Evolutionary conservation across 2,329 filamentous ascomycete genomes (phyloP).

Genomic region (Hymenoscyphus fructigenus): DNA sequence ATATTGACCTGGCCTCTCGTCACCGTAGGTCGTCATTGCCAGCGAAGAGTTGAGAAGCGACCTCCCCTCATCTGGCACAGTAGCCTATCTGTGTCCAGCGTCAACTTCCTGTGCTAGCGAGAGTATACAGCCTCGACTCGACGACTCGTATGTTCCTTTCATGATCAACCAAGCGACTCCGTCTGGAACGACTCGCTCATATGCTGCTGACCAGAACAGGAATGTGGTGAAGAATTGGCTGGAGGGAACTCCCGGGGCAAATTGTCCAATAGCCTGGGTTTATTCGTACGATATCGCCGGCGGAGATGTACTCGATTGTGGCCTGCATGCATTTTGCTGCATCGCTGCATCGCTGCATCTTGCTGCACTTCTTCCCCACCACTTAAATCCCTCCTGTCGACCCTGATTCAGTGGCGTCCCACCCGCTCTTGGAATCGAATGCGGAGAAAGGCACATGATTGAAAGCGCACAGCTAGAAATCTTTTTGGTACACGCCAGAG

Average conservation of each 20-base stretch:
- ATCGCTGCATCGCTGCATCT: background rate
- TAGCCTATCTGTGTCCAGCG: background rate
- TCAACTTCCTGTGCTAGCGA: too few species aligned
- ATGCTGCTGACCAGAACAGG: background rate
- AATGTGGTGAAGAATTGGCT: constrained; percentile 4
- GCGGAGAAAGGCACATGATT: constrained; percentile 4
- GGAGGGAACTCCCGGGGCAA: constrained; percentile 3
- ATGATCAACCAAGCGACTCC: background rate
- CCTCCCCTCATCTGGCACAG: background rate
- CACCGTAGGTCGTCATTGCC: background rate
- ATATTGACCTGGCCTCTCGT: background rate
- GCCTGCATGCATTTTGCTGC: background rate
- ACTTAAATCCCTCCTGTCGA: background rate
- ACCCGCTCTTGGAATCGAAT: background rate
- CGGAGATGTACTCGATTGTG: background rate
- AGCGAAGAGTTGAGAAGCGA: constrained; percentile 3
- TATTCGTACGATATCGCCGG: background rate
- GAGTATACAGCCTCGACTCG: too few species aligned
- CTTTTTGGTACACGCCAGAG: background rate
- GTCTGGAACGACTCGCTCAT: background rate
- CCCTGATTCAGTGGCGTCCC: background rate
- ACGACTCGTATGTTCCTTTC: too few species aligned
- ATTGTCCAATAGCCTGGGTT: background rate
- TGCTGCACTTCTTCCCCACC: constrained; percentile 3
- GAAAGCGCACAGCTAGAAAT: background rate